Evolutionary conservation across 768 basidiomycete genomes (phyloP), one percentile per base, ranked within the genome.

Genomic region (Pleurotus cornucopiae): DNA sequence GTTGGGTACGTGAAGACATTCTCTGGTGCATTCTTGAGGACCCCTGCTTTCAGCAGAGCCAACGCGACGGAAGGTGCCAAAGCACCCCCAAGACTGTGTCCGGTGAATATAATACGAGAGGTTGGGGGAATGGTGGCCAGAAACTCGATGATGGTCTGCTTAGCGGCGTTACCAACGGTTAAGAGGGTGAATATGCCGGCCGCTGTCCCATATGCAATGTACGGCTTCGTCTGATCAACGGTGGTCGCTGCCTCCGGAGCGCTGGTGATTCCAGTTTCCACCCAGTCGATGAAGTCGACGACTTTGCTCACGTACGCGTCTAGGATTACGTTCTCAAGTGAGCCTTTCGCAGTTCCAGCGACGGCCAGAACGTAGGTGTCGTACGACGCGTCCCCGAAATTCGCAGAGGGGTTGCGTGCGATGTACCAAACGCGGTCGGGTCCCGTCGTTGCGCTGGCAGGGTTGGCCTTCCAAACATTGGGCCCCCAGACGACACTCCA

Each of bases 51-150:
- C 18, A 46, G 26, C 26, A 25, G 4, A 44, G 54, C 54, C n/a
- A 47, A 12, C 18, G 55, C 55, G 13, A 48, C 16, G 2, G 45
- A 23, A 6, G 55, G 55, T 12, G 38, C 2, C 30, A 56, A 20
- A 13, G 45, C 55, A 2, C 45, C 46, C 3, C 55, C 55, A 5
- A 56, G 55, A 18, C 55, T 56, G n/a, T 56, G 55, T 1, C 55
- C 55, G 9, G 55, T 56, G 47, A 56, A 56, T 0, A 56, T 47
- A 18, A 56, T 20, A 1, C 55, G 45, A 4, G 55, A 56, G 4
- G 46, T 38, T 0, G 16, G 25, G 5, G 55, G 47, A 2, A 48
- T 46, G 16, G 26, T 48, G 0, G 9, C 23, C 7, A 56, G 47
- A 12, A 47, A 56, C 18, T 56, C 14, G 55, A 34, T 14, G 25